Conservation (phyloP, 208 protist genomes). For the Trypanosoma cruzi region DNA sequence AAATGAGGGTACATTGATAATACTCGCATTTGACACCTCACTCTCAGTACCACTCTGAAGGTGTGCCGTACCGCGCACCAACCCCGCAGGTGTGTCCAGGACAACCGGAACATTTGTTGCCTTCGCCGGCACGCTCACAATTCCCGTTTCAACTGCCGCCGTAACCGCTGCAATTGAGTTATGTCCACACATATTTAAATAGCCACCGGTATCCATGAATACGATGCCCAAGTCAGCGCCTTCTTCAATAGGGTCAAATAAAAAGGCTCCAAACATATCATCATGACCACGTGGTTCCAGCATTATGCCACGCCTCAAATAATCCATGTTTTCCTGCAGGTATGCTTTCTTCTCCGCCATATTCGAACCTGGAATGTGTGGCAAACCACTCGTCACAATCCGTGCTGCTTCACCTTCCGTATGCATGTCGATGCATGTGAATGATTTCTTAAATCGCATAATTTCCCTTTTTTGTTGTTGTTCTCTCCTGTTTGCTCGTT, state of each 20-base stretch:
- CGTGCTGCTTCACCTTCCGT: constrained; percentile 18
- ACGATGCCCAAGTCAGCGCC: constrained; percentile 2
- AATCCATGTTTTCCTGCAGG: constrained; percentile 20
- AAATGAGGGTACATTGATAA: constrained; percentile 17
- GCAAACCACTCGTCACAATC: constrained; percentile 17
- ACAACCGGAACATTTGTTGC: constrained; percentile 1
- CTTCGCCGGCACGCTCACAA: not conserved
- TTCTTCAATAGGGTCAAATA: not conserved
- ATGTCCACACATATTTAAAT: constrained; percentile 24
- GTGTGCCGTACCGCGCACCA: not conserved
- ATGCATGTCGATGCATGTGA: constrained; percentile 24
- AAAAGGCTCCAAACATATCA: constrained; percentile 24
- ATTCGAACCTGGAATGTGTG: constrained; percentile 7
- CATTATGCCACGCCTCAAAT: constrained; percentile 7
- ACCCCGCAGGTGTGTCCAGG: constrained; percentile 17
- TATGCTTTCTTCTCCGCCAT: constrained; percentile 8
- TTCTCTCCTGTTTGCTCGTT: constrained; percentile 2
- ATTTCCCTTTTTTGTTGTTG: constrained; percentile 4
- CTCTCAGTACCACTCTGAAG: not conserved
- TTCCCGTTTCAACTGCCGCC: constrained; percentile 10
- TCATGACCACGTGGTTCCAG: constrained; percentile 19
- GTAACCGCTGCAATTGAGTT: constrained; percentile 18
- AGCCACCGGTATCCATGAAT: constrained; percentile 13
- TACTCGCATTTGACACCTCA: constrained; percentile 9
- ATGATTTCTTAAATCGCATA: constrained; percentile 14